Conservation (phyloP, 495 filamentous ascomycete genomes). For the Talaromyces nanjingensis region DNA sequence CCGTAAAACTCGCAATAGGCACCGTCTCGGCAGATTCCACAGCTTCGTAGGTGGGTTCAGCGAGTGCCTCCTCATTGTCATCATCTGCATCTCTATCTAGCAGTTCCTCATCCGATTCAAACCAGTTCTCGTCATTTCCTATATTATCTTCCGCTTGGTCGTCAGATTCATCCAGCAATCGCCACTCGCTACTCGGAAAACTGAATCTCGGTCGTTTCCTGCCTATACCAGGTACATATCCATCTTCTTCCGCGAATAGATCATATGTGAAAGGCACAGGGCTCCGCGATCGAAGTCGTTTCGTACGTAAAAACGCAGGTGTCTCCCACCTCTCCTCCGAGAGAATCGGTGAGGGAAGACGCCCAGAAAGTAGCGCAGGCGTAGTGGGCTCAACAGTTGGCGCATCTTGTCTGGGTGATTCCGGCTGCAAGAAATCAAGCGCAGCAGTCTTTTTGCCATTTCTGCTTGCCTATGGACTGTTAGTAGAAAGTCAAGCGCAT, state of each 20-base stretch:
- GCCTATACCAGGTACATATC: conserved; percentile 51
- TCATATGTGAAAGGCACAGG: conserved; percentile 53
- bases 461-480: neutral
- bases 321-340: conserved; percentile 46
- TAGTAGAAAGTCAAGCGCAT: neutral
- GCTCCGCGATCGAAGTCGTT: conserved; percentile 52
- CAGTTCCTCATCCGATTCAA: neutral
- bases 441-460: conserved; percentile 4
- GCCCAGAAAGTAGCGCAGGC: neutral
- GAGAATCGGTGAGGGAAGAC: neutral
- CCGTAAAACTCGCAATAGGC: conserved; percentile 1
- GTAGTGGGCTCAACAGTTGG: conserved; percentile 19
- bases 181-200: conserved; percentile 60
- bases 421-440: conserved; percentile 2
- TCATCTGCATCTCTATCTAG: neutral
- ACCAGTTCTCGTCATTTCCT: conserved; percentile 6
- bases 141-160: conserved; percentile 49
- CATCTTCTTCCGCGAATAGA: conserved; percentile 67
- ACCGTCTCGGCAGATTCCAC: neutral
- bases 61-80: neutral
- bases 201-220: conserved; percentile 71
- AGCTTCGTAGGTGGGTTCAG: neutral
- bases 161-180: conserved; percentile 57
- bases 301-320: conserved; percentile 67
- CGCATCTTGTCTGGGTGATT: neutral